These are phyloP conservation scores for Daldinia concentrica DNA, from an alignment of 495 filamentous ascomycete species.

Conservation along the genomic window DNA sequence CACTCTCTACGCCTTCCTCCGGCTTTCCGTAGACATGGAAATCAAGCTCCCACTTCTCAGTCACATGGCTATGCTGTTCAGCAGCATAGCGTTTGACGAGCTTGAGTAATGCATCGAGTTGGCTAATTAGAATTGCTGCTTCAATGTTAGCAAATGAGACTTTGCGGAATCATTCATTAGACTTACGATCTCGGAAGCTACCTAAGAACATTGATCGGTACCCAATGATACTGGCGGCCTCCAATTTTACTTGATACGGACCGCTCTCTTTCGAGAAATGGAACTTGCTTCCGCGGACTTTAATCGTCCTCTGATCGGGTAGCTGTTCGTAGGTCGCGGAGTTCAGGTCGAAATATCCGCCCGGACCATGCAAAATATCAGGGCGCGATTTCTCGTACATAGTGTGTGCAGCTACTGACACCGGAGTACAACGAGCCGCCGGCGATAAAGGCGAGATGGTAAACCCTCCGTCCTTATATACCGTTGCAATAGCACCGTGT, in stretches of 20 bases:
- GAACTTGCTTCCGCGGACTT: slow-evolving; percentile 53
- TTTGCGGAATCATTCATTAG: neutral
- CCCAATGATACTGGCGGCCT: slow-evolving; percentile 52
- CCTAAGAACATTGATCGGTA: slow-evolving; percentile 59
- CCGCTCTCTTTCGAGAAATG: slow-evolving; percentile 31
- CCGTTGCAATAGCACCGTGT: slow-evolving; percentile 47
- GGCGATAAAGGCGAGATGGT: slow-evolving; percentile 51
- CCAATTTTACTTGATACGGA: slow-evolving; percentile 58
- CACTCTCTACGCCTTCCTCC: slow-evolving; percentile 34
- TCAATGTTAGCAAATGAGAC: slow-evolving; percentile 9
- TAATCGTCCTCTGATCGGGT: slow-evolving; percentile 49
- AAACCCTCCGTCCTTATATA: slow-evolving; percentile 54
- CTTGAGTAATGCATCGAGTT: slow-evolving; percentile 50
- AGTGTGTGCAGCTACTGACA: slow-evolving; percentile 60
- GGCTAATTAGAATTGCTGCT: slow-evolving; percentile 53
- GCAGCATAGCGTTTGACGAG: slow-evolving; percentile 43
- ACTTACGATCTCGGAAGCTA: slow-evolving; percentile 53
- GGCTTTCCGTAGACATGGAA: slow-evolving; percentile 56
- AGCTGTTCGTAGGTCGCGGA: slow-evolving; percentile 52
- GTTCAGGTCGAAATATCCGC: slow-evolving; percentile 55
- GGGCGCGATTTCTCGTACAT: slow-evolving; percentile 63
- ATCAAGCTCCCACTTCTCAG: slow-evolving; percentile 47
- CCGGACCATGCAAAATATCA: slow-evolving; percentile 57
- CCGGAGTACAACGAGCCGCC: slow-evolving; percentile 51
- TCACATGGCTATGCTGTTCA: slow-evolving; percentile 37